Evolutionary conservation across 768 basidiomycete species (phyloP), one percentile per base, ranked within the genome.

Genomic region (Amylocystis lapponica): DNA sequence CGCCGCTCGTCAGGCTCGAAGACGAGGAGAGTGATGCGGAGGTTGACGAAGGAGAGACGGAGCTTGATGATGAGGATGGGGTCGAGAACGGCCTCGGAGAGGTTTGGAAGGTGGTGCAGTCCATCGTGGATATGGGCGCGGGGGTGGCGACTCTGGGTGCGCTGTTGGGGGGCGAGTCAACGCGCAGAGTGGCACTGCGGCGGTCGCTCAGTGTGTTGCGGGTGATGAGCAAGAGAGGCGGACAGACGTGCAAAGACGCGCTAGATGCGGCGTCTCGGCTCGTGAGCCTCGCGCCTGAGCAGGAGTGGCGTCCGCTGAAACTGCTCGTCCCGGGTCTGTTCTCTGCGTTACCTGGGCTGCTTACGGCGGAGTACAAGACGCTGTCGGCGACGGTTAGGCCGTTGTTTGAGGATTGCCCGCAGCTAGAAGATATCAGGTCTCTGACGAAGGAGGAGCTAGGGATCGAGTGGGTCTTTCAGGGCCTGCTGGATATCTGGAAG

Each of bases 131-230:
- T 47, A 72, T 78, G 66, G 62, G 79, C 10, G 72, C 77, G 2
- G 84, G 83, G 0, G 61, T 80, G 4, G 65, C 74, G 4, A 73
- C 72, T 12, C 65, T 85, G 5, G 79, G 70, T 1, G 79, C 73
- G 1, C 60, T 81, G 5, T 68, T 86, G 5, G 67, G 68, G 12
- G 51, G 42, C 13, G 53, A 45, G 11, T 21, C 37, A 1, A 43
- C 50, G 9, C 69, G 76, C 8, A 70, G 73, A 19, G 59, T 62
- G 26, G 49, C 56, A 25, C 56, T 82, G n/a, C 60, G 56, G 36
- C 69, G 71, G 9, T 70, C 71, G 0, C 52, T 86, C 20, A 60
- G 63, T 4, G 57, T 83, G 13, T 61, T 89, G 29, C 67, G 71
- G 26, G 43, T 45, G 12, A 88, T 88, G 83, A 62, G 77, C 34